Evolutionary conservation across 2,329 filamentous ascomycete species (phyloP).

Genomic region (Huntiella moniliformis): DNA sequence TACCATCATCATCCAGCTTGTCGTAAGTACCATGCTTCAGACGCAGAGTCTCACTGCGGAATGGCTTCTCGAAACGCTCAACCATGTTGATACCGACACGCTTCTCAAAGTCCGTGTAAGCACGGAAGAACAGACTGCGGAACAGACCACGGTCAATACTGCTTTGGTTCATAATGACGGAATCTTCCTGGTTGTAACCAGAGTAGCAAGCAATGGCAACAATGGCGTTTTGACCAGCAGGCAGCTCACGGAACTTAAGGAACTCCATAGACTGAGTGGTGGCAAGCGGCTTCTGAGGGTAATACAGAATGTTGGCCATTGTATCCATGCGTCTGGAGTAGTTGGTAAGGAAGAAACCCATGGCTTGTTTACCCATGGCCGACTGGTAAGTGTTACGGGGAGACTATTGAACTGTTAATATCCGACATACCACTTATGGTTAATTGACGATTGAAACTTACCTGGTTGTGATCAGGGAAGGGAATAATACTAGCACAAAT

Average conservation of each 20-base stretch:
- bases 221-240: constrained; percentile 93
- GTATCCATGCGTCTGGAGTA: constrained; percentile 96
- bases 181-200: constrained; percentile 99
- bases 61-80: constrained; percentile 90
- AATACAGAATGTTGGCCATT: constrained; percentile 98
- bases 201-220: constrained; percentile 96
- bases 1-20: constrained; percentile 91
- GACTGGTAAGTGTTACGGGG: constrained; percentile 98
- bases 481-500: constrained; percentile 99
- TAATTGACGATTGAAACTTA: constrained; percentile 20
- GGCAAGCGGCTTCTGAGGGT: constrained; percentile 90
- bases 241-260: constrained; percentile 90
- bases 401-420: constrained; percentile 38
- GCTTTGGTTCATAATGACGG: constrained; percentile 99
- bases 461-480: constrained; percentile 95
- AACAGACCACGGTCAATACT: constrained; percentile 95
- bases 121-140: constrained; percentile 92
- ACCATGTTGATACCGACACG: constrained; percentile 83
- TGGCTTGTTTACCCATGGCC: constrained; percentile 99
- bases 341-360: constrained; percentile 97
- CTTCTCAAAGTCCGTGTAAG: constrained; percentile 95
- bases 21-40: constrained; percentile 93
- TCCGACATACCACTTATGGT: constrained; percentile 2
- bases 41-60: constrained; percentile 67
- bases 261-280: constrained; percentile 98